phyloP scores from a whole-genome alignment of 192 early-diverging fungal species.

The Coemansia sp. region DNA sequence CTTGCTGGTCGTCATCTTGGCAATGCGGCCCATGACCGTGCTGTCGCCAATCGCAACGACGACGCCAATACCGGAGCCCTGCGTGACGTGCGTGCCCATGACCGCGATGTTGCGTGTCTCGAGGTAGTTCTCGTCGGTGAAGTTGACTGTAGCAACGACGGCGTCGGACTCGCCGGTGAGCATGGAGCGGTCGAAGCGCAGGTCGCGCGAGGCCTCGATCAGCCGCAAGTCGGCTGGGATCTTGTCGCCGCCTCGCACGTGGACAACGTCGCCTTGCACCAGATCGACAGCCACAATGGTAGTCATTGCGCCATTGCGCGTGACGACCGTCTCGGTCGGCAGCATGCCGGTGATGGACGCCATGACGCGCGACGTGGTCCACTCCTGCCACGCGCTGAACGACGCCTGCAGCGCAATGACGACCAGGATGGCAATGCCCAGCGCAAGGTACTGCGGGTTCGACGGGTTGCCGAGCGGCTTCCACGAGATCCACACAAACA shows the following conservation, averaged over 20 bases:
- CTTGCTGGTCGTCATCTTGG: conserved; percentile 79
- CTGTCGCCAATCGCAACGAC: conserved; percentile 88
- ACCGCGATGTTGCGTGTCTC: conserved; percentile 82
- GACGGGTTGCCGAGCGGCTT: conserved; percentile 40
- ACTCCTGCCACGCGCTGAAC: conserved; percentile 68
- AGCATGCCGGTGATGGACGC: conserved; percentile 67
- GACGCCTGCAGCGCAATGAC: conserved; percentile 62
- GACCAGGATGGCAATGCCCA: conserved; percentile 52
- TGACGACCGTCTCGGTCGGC: conserved; percentile 60
- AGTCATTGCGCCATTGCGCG: conserved; percentile 59
- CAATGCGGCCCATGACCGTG: conserved; percentile 93
- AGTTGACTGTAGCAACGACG: conserved; percentile 69
- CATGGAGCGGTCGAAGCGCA: conserved; percentile 92
- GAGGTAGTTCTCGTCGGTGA: conserved; percentile 42
- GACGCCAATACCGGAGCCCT: conserved; percentile 86
- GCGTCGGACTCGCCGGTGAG: conserved; percentile 95
- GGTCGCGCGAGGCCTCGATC: conserved; percentile 72
- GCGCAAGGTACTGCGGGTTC: conserved; percentile 34
- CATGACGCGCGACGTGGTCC: conserved; percentile 64
- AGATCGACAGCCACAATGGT: conserved; percentile 63
- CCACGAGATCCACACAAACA: conserved; percentile 62
- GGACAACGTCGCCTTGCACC: conserved; percentile 92
- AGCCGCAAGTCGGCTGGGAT: conserved; percentile 94
- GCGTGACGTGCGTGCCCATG: conserved; percentile 92
- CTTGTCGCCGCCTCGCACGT: conserved; percentile 85